Base-by-base conservation (phyloP, 257 asterid species). In the Solanum virginianum region DNA sequence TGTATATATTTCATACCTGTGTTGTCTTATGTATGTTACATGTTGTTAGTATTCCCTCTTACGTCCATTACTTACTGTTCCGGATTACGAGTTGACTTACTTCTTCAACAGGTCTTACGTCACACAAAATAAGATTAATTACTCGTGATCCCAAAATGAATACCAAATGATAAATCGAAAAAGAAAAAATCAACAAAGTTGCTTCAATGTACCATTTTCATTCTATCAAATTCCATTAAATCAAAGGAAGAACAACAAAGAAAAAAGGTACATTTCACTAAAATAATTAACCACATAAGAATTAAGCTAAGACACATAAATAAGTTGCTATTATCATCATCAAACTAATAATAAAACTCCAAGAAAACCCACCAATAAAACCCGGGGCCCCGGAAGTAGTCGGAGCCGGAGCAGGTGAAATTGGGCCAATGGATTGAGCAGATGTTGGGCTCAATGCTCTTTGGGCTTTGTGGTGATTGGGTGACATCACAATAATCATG, bases 401-500 rank as follows among this genome's bases (percentile, higher is more conserved):
- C 14, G 85, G 59, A 70, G 80, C 17, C 55, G 85, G 90, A 59
- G 86, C 43, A n/a, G 87, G 68, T 59, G 83, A 72, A 22, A 84
- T 86, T 3, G 86, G 88, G 16, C 39, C 65, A 15, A 62, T 17
- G 24, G 88, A 85, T 41, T 20, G 74, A 15, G 3, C 17, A 24
- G 49, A 11, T 70, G 57, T 8, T 14, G 88, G 89, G 10, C 87
- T 59, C 8, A 17, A 83, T 0, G 84, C 51, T 22, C 62, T 74
- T 17, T 66, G 60, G 24, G 49, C 36, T 88, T n/a, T 86, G 55
- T 80, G 86, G 29, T 59, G 69, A 22, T 51, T 86, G 3, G 80
- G 83, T 2, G 92, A 81, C 22, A 86, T 39, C 43, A 91, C 92
- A 18, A 86, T 62, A 15, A 88, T 2, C 32, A 62, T 43, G 4